A percentile compares a stretch with the other conserved stretches of the same genome.
Conservation (phyloP, 306 rosid species). For the Chamaecrista fasciculata region DNA sequence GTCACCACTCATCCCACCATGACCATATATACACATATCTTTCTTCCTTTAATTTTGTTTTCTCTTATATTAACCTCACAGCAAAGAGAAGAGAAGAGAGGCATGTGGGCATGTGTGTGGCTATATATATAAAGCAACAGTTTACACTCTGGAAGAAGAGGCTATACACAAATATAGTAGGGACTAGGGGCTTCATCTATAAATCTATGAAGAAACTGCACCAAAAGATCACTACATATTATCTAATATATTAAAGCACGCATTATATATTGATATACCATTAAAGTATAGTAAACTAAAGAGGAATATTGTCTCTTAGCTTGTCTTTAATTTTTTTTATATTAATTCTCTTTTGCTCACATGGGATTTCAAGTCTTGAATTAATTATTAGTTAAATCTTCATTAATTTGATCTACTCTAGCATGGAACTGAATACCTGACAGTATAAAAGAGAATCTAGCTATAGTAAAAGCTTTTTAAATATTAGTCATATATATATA, state of each 20-base stretch:
- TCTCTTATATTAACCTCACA: conserved; percentile 10
- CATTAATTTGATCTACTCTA: no score
- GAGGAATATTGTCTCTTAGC: no score
- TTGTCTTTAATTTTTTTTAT: background rate
- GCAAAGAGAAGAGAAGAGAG: conserved; percentile 34
- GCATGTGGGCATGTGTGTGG: conserved; percentile 32
- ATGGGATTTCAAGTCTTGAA: background rate
- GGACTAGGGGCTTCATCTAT: conserved; percentile 17
- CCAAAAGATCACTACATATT: conserved; percentile 44
- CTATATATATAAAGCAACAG: background rate
- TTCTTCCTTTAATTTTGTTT: conserved; percentile 3
- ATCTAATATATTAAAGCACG: no score
- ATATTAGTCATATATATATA: no score
- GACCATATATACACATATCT: no score
- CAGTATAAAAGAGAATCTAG: no score
- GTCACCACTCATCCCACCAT: conserved; percentile 31
- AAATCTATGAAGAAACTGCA: conserved; percentile 25
- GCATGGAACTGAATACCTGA: no score
- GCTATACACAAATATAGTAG: no score
- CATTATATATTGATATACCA: no score
- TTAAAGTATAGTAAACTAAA: no score
- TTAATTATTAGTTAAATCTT: no score
- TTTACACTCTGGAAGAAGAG: conserved; percentile 35
- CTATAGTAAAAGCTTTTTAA: no score
- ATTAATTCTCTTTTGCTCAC: conserved; percentile 15